Conservation (phyloP, 345 rosid species). For the Tarenaya hassleriana region DNA sequence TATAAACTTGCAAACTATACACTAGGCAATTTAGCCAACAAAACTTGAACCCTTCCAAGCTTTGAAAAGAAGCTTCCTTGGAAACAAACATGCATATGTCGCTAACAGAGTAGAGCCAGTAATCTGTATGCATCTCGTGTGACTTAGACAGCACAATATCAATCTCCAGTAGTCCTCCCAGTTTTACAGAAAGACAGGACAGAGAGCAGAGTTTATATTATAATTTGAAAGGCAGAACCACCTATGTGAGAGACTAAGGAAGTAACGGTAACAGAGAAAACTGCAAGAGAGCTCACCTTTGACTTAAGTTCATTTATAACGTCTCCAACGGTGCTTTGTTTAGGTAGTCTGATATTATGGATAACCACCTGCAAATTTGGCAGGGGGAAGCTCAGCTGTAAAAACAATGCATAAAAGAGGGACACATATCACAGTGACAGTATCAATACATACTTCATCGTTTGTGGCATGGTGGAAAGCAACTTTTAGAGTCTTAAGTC, state of each 20-base stretch:
- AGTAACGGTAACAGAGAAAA: conserved; percentile 2
- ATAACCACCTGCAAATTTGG: conserved; percentile 47
- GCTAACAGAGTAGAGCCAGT: not conserved
- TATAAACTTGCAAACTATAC: conserved; percentile 2
- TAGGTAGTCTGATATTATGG: conserved; percentile 87
- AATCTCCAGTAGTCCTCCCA: not conserved
- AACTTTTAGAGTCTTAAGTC: conserved; percentile 85
- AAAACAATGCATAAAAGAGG: conserved; percentile 1
- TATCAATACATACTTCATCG: conserved; percentile 55
- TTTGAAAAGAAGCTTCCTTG: not conserved
- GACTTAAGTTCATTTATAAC: conserved; percentile 77
- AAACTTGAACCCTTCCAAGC: conserved; percentile 3
- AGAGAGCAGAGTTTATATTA: not conserved
- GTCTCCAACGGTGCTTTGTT: too few relatives aligned
- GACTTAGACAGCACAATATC: conserved; percentile 12
- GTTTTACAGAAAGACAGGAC: conserved; percentile 9
- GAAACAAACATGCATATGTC: not conserved
- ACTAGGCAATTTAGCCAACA: conserved; percentile 3
- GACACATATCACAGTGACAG: conserved; percentile 9
- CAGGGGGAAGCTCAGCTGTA: conserved; percentile 18
- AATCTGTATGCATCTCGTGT: not conserved
- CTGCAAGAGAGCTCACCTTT: conserved; percentile 43
- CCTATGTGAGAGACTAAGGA: conserved; percentile 13
- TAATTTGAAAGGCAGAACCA: conserved; percentile 9
- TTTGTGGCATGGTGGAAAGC: conserved; percentile 76